These are phyloP conservation scores for Diplocarpon mali DNA, from an alignment of 2,329 filamentous ascomycete species.

Conservation along the genomic window DNA sequence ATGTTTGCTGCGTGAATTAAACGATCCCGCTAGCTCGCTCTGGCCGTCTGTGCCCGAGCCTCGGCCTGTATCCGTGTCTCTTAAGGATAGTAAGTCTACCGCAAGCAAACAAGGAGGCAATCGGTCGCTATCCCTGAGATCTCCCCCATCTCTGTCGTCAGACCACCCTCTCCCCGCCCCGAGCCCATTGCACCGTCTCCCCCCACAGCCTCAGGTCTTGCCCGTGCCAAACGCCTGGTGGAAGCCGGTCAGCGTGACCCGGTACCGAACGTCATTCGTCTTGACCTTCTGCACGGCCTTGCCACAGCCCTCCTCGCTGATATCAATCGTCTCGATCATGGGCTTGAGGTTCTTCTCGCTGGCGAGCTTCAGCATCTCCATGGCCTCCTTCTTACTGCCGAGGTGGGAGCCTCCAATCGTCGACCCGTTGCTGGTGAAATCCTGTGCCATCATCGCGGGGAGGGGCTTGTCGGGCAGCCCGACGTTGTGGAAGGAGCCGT, in stretches of 20 bases:
- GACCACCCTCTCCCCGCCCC: too few species aligned
- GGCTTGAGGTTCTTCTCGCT: slow-evolving; percentile 42
- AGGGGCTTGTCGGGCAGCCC: slow-evolving; percentile 43
- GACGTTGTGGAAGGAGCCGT: slow-evolving; percentile 45
- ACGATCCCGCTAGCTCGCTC: too few species aligned
- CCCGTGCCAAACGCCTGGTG: slow-evolving; percentile 49
- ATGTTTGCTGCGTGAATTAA: too few species aligned
- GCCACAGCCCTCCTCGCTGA: slow-evolving; percentile 49
- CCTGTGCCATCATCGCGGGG: slow-evolving; percentile 31
- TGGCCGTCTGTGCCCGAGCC: too few species aligned
- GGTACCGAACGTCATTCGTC: slow-evolving; percentile 60
- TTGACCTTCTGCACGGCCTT: slow-evolving; percentile 60
- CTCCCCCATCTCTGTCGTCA: too few species aligned
- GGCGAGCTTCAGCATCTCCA: slow-evolving; percentile 47
- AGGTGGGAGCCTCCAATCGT: slow-evolving; percentile 41
- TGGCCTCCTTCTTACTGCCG: slow-evolving; percentile 47
- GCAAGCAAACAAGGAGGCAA: too few species aligned
- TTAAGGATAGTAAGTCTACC: too few species aligned
- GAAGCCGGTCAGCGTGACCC: slow-evolving; percentile 58
- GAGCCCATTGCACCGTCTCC: too few species aligned
- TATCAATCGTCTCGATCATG: slow-evolving; percentile 40
- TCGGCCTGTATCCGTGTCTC: too few species aligned
- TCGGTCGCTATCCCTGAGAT: too few species aligned
- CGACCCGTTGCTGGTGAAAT: slow-evolving; percentile 29
- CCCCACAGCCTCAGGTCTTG: not conserved